Base-by-base conservation (phyloP, 176 grass and related monocot genomes). In the Saccharum spontaneum region DNA sequence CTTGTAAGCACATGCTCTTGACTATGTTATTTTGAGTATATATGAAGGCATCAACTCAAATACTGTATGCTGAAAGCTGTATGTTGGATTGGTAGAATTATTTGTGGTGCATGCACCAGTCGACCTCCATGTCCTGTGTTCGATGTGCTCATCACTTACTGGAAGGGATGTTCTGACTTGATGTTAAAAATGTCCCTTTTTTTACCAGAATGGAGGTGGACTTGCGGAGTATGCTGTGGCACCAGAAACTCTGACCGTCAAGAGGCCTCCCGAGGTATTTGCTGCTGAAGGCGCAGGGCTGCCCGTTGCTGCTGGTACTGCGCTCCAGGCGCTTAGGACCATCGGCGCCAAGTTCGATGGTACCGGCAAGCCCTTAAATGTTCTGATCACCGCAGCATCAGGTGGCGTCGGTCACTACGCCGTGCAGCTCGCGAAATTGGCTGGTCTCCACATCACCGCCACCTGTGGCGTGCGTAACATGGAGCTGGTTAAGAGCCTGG, bases 401-500 rank as follows among this genome's bases (percentile, higher is more conserved):
- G 92, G 92, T 1, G 92, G 92, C 1, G 92, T 91, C 5, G 92
- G 92, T 6, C 80, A 57, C 16, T 91, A 89, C 2, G 89, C 89
- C 2, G n/a, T 91, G 61, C 92, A 91, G 84, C 76, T 91, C 0
- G 92, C 92, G 0, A 93, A 86, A 75, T 82, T 97, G 8, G 87
- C 72, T 0, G 87, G 83, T 52, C 65, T 93, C 11, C 94, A 93
- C 14, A 44, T 93, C 14, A 97, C 94, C 0, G 91, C 91, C 48
- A 90, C 81, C 22, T 97, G 91, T 8, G 85, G 91, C 2, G 48
- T 78, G 0, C 79, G 85, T 15, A 97, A 91, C 82, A 12, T 76
- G 12, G 84, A 93, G 28, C 82, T 93, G 8, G 87, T 97, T 37
- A 83, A 36, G 80, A 87, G 73, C 66, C 52, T 97, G 52, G 91